Evolutionary conservation across 1,139 yeast genomes (phyloP).

Genomic region (Hemisphaericaspora subhashii): DNA sequence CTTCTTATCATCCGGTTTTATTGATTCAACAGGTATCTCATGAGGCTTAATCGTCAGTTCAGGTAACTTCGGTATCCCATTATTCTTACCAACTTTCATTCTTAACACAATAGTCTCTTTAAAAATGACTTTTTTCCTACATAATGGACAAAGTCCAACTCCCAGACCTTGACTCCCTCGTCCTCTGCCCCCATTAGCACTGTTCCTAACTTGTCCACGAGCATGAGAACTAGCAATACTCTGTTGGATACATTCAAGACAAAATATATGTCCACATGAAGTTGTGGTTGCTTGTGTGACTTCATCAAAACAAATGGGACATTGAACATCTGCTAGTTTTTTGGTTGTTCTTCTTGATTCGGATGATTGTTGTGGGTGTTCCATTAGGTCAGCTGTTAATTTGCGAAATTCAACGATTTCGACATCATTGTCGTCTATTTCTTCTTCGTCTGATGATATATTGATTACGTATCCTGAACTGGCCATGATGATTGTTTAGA

Average conservation of each 20-base stretch:
- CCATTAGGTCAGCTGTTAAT: conserved; percentile 36
- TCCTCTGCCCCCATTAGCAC: conserved; percentile 7
- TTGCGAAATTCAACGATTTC: conserved; percentile 40
- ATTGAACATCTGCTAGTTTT: conserved; percentile 38
- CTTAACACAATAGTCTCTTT: conserved; percentile 41
- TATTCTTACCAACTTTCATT: conserved; percentile 24
- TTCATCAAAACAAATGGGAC: conserved; percentile 51
- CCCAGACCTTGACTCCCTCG: conserved; percentile 22
- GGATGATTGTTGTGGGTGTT: conserved; percentile 25
- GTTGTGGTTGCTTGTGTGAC: conserved; percentile 42
- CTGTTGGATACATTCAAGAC: conserved; percentile 46
- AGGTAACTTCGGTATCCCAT: conserved; percentile 16
- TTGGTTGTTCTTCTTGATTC: conserved; percentile 23
- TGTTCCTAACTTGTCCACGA: conserved; percentile 40
- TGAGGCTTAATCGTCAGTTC: background rate
- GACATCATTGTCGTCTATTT: conserved; percentile 37
- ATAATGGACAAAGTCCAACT: conserved; percentile 46
- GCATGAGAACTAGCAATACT: conserved; percentile 45
- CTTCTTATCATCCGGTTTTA: conserved; percentile 1
- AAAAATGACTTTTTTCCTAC: conserved; percentile 41
- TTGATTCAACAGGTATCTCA: conserved; percentile 1
- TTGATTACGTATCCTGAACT: conserved; percentile 21
- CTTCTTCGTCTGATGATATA: conserved; percentile 25
- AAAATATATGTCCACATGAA: conserved; percentile 47
- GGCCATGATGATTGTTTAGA: conserved; percentile 4